Evolutionary conservation across 2,329 filamentous ascomycete species (phyloP).

Genomic region (Claviceps sp.): DNA sequence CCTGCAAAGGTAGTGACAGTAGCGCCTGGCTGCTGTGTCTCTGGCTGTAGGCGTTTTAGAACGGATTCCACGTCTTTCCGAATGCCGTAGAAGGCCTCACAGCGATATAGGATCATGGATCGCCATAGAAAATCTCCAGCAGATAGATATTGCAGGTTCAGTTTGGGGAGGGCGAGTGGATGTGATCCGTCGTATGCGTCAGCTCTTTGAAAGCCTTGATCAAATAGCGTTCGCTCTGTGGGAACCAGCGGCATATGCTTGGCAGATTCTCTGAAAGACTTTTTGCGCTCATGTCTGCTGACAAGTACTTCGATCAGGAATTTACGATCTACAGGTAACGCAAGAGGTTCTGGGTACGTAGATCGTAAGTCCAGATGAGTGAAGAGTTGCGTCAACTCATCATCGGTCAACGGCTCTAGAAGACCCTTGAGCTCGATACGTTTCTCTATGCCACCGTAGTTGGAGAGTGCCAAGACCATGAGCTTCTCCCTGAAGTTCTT

Average conservation of each 20-base stretch:
- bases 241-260: conserved; percentile 64
- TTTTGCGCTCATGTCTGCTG: conserved; percentile 60
- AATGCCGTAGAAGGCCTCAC: conserved; percentile 87
- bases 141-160: conserved; percentile 91
- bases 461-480: conserved; percentile 81
- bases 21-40: conserved; percentile 47
- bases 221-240: conserved; percentile 71
- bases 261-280: conserved; percentile 70
- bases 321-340: conserved; percentile 47
- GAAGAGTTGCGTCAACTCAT: conserved; percentile 59
- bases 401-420: conserved; percentile 57
- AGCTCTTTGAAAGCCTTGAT: conserved; percentile 62
- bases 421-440: conserved; percentile 66
- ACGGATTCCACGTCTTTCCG: conserved; percentile 79
- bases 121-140: conserved; percentile 96
- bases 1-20: conserved; percentile 61
- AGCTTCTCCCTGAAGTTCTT: conserved; percentile 82
- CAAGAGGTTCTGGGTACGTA: conserved; percentile 61
- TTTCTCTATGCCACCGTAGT: conserved; percentile 78
- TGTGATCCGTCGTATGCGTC: conserved; percentile 78
- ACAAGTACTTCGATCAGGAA: conserved; percentile 62
- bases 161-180: conserved; percentile 80
- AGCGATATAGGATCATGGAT: conserved; percentile 76
- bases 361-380: conserved; percentile 63
- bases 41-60: conserved; percentile 65